A percentile compares a stretch with the other conserved stretches of the same genome.
Conservation (phyloP, 306 rosid species). For the Malus fusca region DNA sequence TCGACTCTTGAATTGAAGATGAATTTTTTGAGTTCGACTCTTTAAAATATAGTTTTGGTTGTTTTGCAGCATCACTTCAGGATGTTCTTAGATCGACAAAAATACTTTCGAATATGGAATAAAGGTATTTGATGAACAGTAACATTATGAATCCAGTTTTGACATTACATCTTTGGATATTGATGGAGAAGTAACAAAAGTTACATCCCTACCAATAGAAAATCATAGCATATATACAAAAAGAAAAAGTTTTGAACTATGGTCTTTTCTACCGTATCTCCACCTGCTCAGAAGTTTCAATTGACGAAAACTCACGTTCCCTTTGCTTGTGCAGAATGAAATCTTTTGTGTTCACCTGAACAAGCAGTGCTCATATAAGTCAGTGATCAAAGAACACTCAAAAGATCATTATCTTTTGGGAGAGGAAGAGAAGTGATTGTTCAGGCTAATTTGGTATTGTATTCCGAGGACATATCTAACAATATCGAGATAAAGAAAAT, state of each 20-base stretch:
- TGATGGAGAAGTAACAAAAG: background rate
- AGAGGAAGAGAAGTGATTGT: background rate
- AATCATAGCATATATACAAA: background rate
- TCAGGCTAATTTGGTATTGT: background rate
- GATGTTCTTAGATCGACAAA: background rate
- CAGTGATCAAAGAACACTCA: background rate
- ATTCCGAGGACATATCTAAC: background rate
- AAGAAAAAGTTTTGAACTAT: background rate
- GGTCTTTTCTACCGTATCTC: background rate
- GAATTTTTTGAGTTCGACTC: too few species aligned
- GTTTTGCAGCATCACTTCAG: too few species aligned
- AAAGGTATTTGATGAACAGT: background rate
- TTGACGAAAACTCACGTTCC: background rate
- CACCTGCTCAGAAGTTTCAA: slow-evolving; percentile 9
- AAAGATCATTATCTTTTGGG: background rate
- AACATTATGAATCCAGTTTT: background rate
- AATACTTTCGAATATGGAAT: background rate
- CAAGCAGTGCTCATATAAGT: background rate
- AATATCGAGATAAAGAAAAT: background rate
- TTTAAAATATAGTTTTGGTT: too few species aligned
- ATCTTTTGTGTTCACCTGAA: background rate
- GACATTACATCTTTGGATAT: background rate
- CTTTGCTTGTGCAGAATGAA: slow-evolving; percentile 8
- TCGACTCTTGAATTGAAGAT: too few species aligned
- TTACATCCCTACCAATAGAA: background rate